These are phyloP conservation scores for Verbascum thapsus DNA, from an alignment of 257 asterid species.

Conservation along the genomic window DNA sequence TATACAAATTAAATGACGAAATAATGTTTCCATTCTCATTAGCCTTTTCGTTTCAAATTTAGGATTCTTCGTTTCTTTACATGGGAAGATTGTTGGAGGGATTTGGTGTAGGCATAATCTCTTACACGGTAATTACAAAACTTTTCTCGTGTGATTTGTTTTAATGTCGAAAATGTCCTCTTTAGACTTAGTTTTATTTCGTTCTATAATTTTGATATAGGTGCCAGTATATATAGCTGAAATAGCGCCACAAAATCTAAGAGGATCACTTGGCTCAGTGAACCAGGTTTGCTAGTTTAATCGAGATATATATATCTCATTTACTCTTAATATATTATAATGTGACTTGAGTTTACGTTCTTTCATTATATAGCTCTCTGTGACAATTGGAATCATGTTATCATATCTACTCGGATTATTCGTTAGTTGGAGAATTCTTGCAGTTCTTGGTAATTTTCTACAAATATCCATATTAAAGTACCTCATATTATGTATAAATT, in stretches of 20 bases:
- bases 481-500: not conserved
- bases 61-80: conserved; percentile 88
- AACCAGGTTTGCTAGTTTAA: conserved; percentile 63
- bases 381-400: conserved; percentile 88
- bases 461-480: not conserved
- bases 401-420: conserved; percentile 84
- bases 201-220: conserved; percentile 38
- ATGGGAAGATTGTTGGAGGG: conserved; percentile 98
- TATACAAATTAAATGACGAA: too few species aligned
- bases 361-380: conserved; percentile 66
- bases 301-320: conserved; percentile 9
- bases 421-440: conserved; percentile 82
- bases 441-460: conserved; percentile 75
- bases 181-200: not conserved
- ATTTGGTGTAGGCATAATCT: conserved; percentile 92
- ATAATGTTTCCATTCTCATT: not conserved
- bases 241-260: conserved; percentile 84
- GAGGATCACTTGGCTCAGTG: conserved; percentile 87
- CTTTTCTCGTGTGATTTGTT: conserved; percentile 21
- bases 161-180: conserved; percentile 3
- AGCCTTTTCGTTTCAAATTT: conserved; percentile 13
- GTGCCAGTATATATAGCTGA: conserved; percentile 97
- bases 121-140: conserved; percentile 61
- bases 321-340: conserved; percentile 9
- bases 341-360: conserved; percentile 13